Evolutionary conservation across 306 rosid species (phyloP).

Genomic region (Quercus suber): DNA sequence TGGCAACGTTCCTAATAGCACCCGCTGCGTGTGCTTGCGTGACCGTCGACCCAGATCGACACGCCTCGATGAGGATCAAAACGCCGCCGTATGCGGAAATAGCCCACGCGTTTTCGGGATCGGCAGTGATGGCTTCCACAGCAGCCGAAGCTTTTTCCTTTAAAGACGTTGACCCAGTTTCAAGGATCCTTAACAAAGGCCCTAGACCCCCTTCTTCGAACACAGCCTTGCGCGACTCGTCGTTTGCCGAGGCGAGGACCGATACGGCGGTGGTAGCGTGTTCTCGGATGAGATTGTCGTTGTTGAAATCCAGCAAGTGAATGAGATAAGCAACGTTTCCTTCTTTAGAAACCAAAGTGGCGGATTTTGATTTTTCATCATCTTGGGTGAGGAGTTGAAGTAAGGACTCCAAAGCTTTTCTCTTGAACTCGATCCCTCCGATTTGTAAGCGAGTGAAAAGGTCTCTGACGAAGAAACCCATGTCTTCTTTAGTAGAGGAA

Average conservation of each 20-base stretch:
- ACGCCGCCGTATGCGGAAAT: slow-evolving; percentile 55
- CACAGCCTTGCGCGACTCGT: slow-evolving; percentile 36
- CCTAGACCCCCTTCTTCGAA: slow-evolving; percentile 59
- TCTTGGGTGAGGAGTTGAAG: slow-evolving; percentile 43
- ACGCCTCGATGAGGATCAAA: slow-evolving; percentile 37
- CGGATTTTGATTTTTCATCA: slow-evolving; percentile 19
- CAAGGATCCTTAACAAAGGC: slow-evolving; percentile 41
- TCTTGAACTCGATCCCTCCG: slow-evolving; percentile 58
- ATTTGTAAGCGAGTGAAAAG: slow-evolving; percentile 54
- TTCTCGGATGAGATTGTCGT: slow-evolving; percentile 37
- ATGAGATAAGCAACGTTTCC: slow-evolving; percentile 42
- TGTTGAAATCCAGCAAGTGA: slow-evolving; percentile 44
- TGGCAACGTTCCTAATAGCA: slow-evolving; percentile 39
- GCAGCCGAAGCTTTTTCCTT: slow-evolving; percentile 50
- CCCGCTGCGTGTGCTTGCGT: slow-evolving; percentile 41
- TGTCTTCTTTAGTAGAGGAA: slow-evolving; percentile 33
- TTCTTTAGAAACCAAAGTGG: slow-evolving; percentile 31
- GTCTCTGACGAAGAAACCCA: slow-evolving; percentile 43
- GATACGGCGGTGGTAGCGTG: slow-evolving; percentile 39
- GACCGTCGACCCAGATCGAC: slow-evolving; percentile 50
- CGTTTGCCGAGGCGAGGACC: slow-evolving; percentile 37
- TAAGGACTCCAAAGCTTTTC: slow-evolving; percentile 51
- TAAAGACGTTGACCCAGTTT: slow-evolving; percentile 31
- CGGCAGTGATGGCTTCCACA: slow-evolving; percentile 45
- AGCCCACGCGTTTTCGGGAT: slow-evolving; percentile 58